Conservation (phyloP, 306 rosid species). For the Cucumis cinereus region DNA sequence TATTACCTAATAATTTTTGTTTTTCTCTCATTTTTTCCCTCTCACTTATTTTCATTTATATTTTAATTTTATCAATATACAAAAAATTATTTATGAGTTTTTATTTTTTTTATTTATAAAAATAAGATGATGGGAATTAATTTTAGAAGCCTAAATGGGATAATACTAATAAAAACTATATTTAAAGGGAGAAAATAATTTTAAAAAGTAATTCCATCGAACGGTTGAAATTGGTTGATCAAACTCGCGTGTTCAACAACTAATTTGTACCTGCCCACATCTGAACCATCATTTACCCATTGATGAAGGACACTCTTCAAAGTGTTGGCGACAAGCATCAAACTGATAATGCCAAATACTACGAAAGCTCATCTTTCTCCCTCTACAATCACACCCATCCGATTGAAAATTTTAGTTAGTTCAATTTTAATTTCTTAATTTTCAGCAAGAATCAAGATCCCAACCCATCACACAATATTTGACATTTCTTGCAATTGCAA, state of each 20-base stretch:
- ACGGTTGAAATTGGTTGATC: not conserved
- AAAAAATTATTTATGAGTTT: no score
- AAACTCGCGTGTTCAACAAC: not conserved
- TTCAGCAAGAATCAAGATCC: constrained; percentile 7
- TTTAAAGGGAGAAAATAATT: no score
- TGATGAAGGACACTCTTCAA: not conserved
- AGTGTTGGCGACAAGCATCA: not conserved
- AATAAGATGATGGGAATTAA: no score
- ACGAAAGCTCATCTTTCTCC: not conserved
- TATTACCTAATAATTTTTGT: no score
- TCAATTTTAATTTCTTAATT: not conserved
- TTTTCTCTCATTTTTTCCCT: no score
- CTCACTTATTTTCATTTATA: no score
- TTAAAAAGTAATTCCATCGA: not conserved
- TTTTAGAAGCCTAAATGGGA: no score
- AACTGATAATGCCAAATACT: not conserved
- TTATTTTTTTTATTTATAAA: no score
- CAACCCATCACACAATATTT: constrained; percentile 14
- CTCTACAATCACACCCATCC: not conserved
- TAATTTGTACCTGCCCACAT: not conserved
- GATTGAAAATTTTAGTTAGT: not conserved
- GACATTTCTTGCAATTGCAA: not conserved
- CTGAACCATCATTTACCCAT: not conserved
- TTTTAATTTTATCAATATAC: no score
- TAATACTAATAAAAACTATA: no score